Percentiles rank a stretch among this genome's conserved stretches.
Evolutionary conservation across 805 yeast genomes (phyloP).

Genomic region (Metschnikowia matae): DNA sequence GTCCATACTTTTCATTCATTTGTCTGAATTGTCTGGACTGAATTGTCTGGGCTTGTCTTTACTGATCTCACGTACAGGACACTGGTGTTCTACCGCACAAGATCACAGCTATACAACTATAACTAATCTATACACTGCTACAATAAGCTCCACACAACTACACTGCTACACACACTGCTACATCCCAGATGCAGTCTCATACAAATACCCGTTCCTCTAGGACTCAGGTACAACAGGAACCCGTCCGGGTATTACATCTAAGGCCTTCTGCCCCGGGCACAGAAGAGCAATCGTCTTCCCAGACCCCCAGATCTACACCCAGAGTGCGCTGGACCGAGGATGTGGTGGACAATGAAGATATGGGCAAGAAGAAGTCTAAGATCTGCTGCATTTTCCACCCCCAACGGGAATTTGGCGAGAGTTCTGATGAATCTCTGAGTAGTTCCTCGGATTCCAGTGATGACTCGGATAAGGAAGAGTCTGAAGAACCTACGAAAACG

Average conservation of each 20-base stretch:
- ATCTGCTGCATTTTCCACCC: conserved; percentile 90
- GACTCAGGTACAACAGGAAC: neutral
- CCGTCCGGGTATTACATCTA: conserved; percentile 15
- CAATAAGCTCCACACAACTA: too few relatives aligned
- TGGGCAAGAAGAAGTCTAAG: conserved; percentile 86
- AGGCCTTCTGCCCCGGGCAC: conserved; percentile 10
- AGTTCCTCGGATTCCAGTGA: conserved; percentile 25
- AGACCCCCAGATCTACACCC: conserved; percentile 32
- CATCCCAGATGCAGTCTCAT: neutral
- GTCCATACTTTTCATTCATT: too few relatives aligned
- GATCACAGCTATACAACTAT: too few relatives aligned
- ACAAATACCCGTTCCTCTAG: neutral
- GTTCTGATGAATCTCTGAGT: conserved; percentile 16
- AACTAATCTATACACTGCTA: neutral
- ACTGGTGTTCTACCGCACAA: too few relatives aligned
- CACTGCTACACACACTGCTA: neutral
- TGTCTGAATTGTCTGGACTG: too few relatives aligned
- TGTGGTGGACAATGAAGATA: conserved; percentile 83
- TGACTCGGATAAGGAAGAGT: conserved; percentile 22
- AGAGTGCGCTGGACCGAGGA: conserved; percentile 82
- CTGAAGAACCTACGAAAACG: too few relatives aligned
- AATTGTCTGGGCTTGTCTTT: too few relatives aligned
- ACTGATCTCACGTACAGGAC: neutral
- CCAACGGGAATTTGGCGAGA: conserved; percentile 54
- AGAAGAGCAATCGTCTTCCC: conserved; percentile 6